Evolutionary conservation across 1,284 basidiomycete species (phyloP).

Genomic region (Agaricales sp.): DNA sequence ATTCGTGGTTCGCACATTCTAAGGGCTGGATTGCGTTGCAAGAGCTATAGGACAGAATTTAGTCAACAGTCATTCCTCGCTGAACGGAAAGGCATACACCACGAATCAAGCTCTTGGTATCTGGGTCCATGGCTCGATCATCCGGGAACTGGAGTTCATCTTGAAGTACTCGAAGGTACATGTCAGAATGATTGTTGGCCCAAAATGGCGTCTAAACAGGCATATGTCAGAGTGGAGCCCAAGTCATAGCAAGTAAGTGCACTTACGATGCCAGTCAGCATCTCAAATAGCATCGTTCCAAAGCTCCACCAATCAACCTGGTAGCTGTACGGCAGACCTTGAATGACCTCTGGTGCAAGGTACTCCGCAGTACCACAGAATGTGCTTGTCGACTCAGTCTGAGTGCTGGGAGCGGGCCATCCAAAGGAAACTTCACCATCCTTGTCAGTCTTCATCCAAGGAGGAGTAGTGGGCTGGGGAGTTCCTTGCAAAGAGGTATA

Average conservation of each 20-base stretch:
- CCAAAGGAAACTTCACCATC: conserved; percentile 34
- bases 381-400: conserved; percentile 62
- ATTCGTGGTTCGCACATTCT: conserved; percentile 89
- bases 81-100: conserved; percentile 49
- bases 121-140: conserved; percentile 83
- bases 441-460: conserved; percentile 63
- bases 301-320: conserved; percentile 98
- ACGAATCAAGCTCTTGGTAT: conserved; percentile 91
- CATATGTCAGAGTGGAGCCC: no score
- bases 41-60: conserved; percentile 39
- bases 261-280: conserved; percentile 83
- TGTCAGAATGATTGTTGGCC: conserved; percentile 88
- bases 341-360: conserved; percentile 89
- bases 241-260: conserved; percentile 11
- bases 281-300: conserved; percentile 95
- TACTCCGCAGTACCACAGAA: conserved; percentile 94
- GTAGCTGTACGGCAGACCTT: conserved; percentile 84
- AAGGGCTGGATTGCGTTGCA: conserved; percentile 86
- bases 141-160: conserved; percentile 86
- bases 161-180: conserved; percentile 87
- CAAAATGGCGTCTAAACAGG: conserved; percentile 85
- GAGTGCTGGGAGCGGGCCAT: conserved; percentile 40
- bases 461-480: conserved; percentile 41
- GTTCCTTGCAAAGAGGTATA: conserved; percentile 30
- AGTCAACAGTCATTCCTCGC: conserved; percentile 1